Base-by-base conservation (phyloP, 2,329 filamentous ascomycete species). In the Xylaria sp. region DNA sequence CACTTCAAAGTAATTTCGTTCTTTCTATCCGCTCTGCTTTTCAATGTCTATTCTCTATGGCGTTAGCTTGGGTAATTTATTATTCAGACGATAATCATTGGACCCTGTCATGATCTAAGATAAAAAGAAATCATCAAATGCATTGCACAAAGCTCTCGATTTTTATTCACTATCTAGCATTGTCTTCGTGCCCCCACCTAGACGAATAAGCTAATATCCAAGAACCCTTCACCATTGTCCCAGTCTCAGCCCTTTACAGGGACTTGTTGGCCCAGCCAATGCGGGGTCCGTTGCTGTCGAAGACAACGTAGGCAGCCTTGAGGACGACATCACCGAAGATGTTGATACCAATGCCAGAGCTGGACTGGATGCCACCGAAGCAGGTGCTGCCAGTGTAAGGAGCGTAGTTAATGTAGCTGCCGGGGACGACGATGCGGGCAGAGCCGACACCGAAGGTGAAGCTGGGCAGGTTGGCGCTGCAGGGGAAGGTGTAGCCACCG, bases 281-380 rank as follows among this genome's bases (percentile, higher is more conserved):
- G 44, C 78, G 76, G n/a, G 81, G 82, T 6, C 78, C 72, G 2
- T 77, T 75, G 53, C 44, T 58, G 75, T 89, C 86, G 71, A 89
- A 90, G 65, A 91, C 84, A 49, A 88, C 87, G 74, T 88, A 91
- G 74, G 88, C 86, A 70, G 84, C 83, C 85, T 91, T 91, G 67
- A 92, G 83, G 81, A 90, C 89, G 71, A 90, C 83, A 72, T 91
- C 89, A 26, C 89, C 89, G 68, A 89, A 88, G 79, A 92, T 91
- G 74, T 82, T 85, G 76, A 89, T 81, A 44, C 76, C 75, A 23
- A 79, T 73, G 56, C 71, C 74, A 2, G 65, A 57, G 67, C 72
- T 73, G 53, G 74, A 80, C 83, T 92, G 90, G 65, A 93, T 85
- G 53, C 90, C 90, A 66, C 90, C 90, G 74, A 84, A 91, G 84